A percentile compares a stretch with the other conserved stretches of the same genome.
Evolutionary conservation across 257 asterid genomes (phyloP).

Genomic region (Nicotiana tomentosiformis): DNA sequence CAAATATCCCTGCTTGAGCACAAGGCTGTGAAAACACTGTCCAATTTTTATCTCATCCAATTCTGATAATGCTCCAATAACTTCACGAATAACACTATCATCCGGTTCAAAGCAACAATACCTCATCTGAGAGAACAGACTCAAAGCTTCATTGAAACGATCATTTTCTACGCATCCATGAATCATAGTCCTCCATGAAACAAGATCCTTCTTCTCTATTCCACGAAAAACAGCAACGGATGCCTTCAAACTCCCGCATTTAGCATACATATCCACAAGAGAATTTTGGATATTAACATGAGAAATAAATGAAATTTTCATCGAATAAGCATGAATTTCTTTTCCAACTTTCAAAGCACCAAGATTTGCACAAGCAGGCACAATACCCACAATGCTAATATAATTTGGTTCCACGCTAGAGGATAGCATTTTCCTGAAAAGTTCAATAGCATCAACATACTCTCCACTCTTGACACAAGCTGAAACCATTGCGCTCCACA

Average conservation of each 20-base stretch:
- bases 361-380: conserved; percentile 67
- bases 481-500: conserved; percentile 67
- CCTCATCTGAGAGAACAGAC: conserved; percentile 42
- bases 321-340: conserved; percentile 61
- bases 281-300: conserved; percentile 45
- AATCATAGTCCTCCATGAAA: conserved; percentile 74
- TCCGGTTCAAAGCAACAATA: conserved; percentile 37
- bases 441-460: conserved; percentile 39
- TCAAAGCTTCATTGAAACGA: conserved; percentile 33
- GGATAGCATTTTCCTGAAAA: conserved; percentile 43
- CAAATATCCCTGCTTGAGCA: conserved; percentile 46
- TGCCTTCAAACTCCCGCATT: conserved; percentile 42
- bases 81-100: conserved; percentile 39
- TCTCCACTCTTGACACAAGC: conserved; percentile 49
- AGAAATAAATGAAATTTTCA: conserved; percentile 29
- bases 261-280: conserved; percentile 57
- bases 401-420: conserved; percentile 48
- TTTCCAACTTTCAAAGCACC: conserved; percentile 44
- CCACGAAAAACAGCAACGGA: conserved; percentile 40
- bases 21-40: conserved; percentile 47
- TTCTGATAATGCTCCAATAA: conserved; percentile 43
- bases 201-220: conserved; percentile 51
- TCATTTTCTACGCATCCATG: conserved; percentile 45
- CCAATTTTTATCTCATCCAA: conserved; percentile 27
- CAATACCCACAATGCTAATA: conserved; percentile 46